phyloP scores from a whole-genome alignment of 164 flowering plant species.

The Aristolochia contorta region DNA sequence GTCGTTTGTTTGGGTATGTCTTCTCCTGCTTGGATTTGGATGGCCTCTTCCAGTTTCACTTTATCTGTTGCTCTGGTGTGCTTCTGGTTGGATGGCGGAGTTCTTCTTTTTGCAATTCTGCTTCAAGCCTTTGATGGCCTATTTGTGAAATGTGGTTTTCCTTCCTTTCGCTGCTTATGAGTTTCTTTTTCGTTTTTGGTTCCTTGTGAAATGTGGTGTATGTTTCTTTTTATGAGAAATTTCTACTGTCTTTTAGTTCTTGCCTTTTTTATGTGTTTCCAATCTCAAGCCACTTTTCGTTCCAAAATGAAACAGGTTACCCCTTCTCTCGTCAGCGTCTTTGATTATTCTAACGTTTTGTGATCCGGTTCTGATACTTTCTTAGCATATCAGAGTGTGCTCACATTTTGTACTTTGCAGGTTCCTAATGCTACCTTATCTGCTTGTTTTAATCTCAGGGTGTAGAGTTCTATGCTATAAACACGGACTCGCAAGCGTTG shows the following conservation, averaged over 20 bases:
- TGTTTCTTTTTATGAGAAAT: background rate
- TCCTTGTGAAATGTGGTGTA: too few relatives aligned
- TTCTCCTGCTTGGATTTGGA: background rate
- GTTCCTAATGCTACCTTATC: background rate
- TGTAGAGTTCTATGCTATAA: slow-evolving; percentile 93
- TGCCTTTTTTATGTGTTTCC: background rate
- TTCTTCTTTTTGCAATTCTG: too few relatives aligned
- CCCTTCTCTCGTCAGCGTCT: background rate
- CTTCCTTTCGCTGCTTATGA: too few relatives aligned
- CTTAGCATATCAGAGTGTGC: background rate
- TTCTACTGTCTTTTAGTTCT: background rate
- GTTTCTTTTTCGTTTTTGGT: background rate
- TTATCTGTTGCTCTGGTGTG: too few relatives aligned
- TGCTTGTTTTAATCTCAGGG: slow-evolving; percentile 35
- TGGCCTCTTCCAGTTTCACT: background rate
- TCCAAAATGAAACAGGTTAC: background rate
- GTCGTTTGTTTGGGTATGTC: background rate
- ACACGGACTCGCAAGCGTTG: slow-evolving; percentile 87
- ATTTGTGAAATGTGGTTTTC: too few relatives aligned
- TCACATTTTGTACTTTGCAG: background rate
- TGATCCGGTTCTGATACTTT: background rate
- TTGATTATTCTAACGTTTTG: too few relatives aligned
- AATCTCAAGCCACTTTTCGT: background rate
- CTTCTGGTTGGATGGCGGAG: too few relatives aligned
- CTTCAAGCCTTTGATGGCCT: too few relatives aligned